These are phyloP conservation scores for Lumnitzera littorea DNA, from an alignment of 345 rosid genomes.

Conservation along the genomic window DNA sequence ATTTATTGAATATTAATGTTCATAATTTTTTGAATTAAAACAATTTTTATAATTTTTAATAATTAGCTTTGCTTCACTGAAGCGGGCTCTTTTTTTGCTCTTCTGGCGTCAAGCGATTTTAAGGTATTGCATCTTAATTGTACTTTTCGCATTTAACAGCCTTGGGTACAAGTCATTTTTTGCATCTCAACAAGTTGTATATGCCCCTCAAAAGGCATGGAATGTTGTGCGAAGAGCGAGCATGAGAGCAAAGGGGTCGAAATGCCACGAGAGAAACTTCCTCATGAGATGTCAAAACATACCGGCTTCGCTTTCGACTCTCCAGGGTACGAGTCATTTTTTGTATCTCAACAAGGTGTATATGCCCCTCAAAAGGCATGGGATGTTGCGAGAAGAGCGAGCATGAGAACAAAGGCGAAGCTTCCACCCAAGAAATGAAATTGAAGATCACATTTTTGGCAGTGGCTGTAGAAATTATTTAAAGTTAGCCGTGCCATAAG, in stretches of 20 bases:
- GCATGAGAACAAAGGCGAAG: slow-evolving; percentile 55
- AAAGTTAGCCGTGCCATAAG: slow-evolving; percentile 4
- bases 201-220: slow-evolving; percentile 95
- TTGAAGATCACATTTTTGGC: background rate
- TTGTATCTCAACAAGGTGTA: slow-evolving; percentile 78
- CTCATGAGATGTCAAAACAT: slow-evolving; percentile 80
- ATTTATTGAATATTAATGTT: too few species aligned
- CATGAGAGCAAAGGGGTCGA: slow-evolving; percentile 49
- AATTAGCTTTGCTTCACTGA: too few species aligned
- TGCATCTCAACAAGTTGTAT: slow-evolving; percentile 72
- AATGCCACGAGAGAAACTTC: too few species aligned
- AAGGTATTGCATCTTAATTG: too few species aligned
- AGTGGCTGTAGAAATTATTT: slow-evolving; percentile 9
- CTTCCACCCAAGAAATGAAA: slow-evolving; percentile 28
- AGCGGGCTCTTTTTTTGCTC: too few species aligned
- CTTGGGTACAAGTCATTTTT: slow-evolving; percentile 99
- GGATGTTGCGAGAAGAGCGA: slow-evolving; percentile 97
- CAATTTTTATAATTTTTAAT: too few species aligned
- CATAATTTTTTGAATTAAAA: too few species aligned
- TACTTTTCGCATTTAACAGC: too few species aligned
- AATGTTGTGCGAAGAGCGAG: slow-evolving; percentile 97
- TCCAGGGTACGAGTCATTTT: slow-evolving; percentile 98
- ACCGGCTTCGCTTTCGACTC: slow-evolving; percentile 97
- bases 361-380: slow-evolving; percentile 91
- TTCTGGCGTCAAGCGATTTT: too few species aligned